These are phyloP conservation scores for Brachypodium distachyon DNA, from an alignment of 202 grass and related monocot genomes.

Conservation along the genomic window DNA sequence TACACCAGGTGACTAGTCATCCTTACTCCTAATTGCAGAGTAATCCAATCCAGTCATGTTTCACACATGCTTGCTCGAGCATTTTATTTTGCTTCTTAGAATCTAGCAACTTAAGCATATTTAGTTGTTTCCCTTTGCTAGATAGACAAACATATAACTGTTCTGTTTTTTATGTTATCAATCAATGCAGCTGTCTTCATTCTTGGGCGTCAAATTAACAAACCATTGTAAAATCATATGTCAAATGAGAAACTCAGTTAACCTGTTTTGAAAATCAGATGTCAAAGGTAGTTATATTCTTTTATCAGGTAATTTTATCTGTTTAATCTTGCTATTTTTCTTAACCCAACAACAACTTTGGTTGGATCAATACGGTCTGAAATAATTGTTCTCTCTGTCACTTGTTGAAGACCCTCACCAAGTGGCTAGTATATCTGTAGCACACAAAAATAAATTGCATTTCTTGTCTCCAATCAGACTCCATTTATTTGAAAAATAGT, in stretches of 20 bases:
- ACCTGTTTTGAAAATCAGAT: background rate
- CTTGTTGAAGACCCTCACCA: background rate
- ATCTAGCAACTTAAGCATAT: background rate
- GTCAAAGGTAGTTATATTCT: background rate
- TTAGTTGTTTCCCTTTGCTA: background rate
- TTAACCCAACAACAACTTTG: background rate
- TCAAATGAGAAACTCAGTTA: background rate
- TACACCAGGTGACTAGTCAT: background rate
- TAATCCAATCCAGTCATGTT: background rate
- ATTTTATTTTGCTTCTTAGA: background rate
- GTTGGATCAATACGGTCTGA: background rate
- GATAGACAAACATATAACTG: background rate
- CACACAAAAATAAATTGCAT: background rate
- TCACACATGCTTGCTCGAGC: background rate
- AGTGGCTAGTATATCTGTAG: background rate
- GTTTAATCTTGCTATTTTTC: background rate
- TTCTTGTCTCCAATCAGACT: background rate
- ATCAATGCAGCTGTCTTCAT: background rate
- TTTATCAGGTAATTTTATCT: background rate
- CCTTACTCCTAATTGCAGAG: background rate
- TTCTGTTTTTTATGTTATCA: background rate
- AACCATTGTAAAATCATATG: background rate
- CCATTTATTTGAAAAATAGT: background rate
- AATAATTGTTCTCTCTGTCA: background rate
- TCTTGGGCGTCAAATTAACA: no score